These are phyloP conservation scores for Austroboletus novae-zelandiae DNA, from an alignment of 1,284 basidiomycete species.

Conservation along the genomic window DNA sequence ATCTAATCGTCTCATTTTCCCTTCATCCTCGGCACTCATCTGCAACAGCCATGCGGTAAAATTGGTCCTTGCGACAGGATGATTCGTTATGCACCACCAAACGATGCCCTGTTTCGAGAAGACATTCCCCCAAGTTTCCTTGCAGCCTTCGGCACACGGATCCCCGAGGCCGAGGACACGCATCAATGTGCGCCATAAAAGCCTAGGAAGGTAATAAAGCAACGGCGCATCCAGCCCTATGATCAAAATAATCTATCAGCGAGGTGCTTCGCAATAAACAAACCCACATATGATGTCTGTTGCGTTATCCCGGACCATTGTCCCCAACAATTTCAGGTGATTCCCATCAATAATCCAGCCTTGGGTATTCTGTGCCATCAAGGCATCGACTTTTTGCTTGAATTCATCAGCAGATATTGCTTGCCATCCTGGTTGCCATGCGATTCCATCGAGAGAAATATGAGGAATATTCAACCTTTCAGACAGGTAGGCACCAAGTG, in stretches of 20 bases:
- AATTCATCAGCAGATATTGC: constrained; percentile 38
- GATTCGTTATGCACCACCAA: constrained; percentile 54
- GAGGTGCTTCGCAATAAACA: not conserved
- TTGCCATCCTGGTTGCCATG: constrained; percentile 51
- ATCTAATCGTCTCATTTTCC: constrained; percentile 46
- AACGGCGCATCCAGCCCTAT: constrained; percentile 64
- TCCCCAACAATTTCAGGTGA: constrained; percentile 30
- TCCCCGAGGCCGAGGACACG: constrained; percentile 41
- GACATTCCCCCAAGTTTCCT: constrained; percentile 41
- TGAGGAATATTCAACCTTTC: constrained; percentile 43
- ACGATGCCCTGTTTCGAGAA: constrained; percentile 55
- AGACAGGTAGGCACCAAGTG: constrained; percentile 45
- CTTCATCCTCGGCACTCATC: constrained; percentile 22
- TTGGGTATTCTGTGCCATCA: constrained; percentile 25
- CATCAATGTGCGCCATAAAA: constrained; percentile 49
- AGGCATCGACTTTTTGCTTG: constrained; percentile 29
- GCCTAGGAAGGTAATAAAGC: constrained; percentile 53
- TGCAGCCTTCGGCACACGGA: constrained; percentile 54
- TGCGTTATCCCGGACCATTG: constrained; percentile 37
- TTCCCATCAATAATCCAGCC: constrained; percentile 56
- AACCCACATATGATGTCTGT: constrained; percentile 64
- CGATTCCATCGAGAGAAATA: constrained; percentile 44
- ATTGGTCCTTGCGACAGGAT: constrained; percentile 31
- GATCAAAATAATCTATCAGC: not conserved
- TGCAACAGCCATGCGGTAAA: constrained; percentile 29